phyloP scores from a whole-genome alignment of 2,329 filamentous ascomycete species.

The Cladosporium oxysporum region DNA sequence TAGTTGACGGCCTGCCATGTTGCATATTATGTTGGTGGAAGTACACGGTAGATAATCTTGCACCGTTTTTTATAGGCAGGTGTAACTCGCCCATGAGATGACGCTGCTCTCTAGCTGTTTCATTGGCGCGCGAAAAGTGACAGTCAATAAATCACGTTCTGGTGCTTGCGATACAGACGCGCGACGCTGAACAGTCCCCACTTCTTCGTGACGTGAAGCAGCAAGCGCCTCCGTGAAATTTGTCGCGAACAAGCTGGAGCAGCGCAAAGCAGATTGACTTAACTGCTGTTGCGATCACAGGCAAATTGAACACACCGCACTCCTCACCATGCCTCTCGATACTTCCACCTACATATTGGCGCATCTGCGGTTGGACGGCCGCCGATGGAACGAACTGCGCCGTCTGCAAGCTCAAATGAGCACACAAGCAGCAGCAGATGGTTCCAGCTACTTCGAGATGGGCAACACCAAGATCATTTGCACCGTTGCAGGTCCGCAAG shows the following conservation, averaged over 20 bases:
- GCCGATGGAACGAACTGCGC: conserved; percentile 96
- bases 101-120: not conserved
- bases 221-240: conserved; percentile 1
- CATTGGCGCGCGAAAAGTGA: not conserved
- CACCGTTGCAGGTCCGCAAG: conserved; percentile 81
- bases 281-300: not conserved
- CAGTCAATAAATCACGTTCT: not conserved
- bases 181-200: conserved; percentile 4
- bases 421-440: conserved; percentile 89
- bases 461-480: conserved; percentile 97
- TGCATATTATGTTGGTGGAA: conserved; percentile 18
- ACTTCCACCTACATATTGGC: conserved; percentile 88
- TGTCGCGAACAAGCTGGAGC: not conserved
- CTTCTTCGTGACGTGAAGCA: conserved; percentile 1
- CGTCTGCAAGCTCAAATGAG: conserved; percentile 85
- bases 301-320: not conserved
- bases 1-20: conserved; percentile 23
- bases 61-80: not conserved
- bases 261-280: not conserved
- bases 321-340: conserved; percentile 80
- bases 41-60: not conserved
- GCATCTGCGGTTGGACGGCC: conserved; percentile 67
- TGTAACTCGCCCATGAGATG: not conserved
- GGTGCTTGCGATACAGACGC: not conserved
- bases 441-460: conserved; percentile 92